Percentiles rank a stretch among this genome's conserved stretches.
Evolutionary conservation across 2,329 filamentous ascomycete genomes (phyloP).

Genomic region (Diaporthe sp.): DNA sequence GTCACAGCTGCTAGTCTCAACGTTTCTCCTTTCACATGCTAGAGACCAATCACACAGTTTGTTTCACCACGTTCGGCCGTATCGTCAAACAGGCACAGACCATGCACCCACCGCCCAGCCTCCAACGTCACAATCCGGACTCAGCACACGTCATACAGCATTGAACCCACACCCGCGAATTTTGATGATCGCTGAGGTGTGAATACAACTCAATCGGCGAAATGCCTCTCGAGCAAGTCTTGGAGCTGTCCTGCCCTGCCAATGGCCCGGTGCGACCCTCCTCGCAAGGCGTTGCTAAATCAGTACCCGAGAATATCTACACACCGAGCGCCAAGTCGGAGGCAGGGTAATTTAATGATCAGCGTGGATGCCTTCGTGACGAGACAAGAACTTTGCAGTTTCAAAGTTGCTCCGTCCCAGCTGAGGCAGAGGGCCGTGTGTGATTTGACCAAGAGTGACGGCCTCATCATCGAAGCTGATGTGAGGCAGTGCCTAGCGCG

Average conservation of each 20-base stretch:
- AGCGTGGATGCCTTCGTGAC: neutral
- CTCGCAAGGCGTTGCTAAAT: constrained; percentile 14
- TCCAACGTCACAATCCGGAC: neutral
- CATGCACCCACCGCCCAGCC: constrained; percentile 2
- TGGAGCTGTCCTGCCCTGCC: neutral
- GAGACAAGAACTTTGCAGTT: constrained; percentile 16
- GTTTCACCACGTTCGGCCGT: neutral
- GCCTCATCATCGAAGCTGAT: neutral
- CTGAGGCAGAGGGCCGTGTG: constrained; percentile 15
- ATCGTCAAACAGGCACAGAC: constrained; percentile 19
- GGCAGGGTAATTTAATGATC: neutral
- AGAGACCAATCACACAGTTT: neutral
- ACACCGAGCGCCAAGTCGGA: constrained; percentile 17
- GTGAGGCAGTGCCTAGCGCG: constrained; percentile 14
- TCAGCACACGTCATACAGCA: constrained; percentile 22
- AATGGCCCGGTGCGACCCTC: neutral
- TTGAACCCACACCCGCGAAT: neutral
- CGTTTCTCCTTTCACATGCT: neutral
- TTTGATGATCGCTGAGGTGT: neutral
- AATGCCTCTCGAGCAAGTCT: neutral
- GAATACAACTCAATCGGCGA: neutral
- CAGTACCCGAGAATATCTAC: neutral
- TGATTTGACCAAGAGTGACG: neutral
- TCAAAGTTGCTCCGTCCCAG: constrained; percentile 23
- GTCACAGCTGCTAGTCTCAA: neutral